These are phyloP conservation scores for Claviceps africana DNA, from an alignment of 2,329 filamentous ascomycete species.

Conservation along the genomic window DNA sequence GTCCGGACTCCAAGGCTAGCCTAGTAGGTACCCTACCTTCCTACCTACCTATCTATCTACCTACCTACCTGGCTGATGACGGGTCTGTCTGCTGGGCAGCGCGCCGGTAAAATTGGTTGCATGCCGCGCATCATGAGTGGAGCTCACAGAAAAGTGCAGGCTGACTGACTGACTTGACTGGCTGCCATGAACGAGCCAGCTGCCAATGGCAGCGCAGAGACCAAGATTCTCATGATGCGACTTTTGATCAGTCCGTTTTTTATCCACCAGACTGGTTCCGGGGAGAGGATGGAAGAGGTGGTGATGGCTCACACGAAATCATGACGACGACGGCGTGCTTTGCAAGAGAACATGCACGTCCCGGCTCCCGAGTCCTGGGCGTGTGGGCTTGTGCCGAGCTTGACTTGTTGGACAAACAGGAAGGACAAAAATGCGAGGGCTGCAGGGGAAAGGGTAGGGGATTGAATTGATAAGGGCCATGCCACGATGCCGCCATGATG, in stretches of 20 bases:
- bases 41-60: too few species aligned
- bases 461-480: background rate
- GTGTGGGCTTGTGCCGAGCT: too few species aligned
- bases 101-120: background rate
- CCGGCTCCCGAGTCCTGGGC: background rate
- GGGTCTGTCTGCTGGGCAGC: conserved; percentile 3
- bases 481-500: too few species aligned
- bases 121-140: background rate
- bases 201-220: conserved; percentile 2
- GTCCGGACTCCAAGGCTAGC: too few species aligned
- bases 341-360: background rate
- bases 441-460: background rate
- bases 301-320: background rate
- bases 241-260: background rate
- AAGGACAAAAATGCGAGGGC: background rate
- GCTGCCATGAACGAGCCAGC: background rate
- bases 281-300: background rate
- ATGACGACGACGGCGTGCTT: background rate
- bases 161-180: background rate
- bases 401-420: background rate
- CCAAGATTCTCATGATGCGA: background rate
- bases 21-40: too few species aligned
- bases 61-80: background rate
- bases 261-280: background rate
- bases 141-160: background rate